A percentile compares a stretch with the other conserved stretches of the same genome.
Conservation (phyloP, 257 asterid species). For the Thymus quinquecostatus region DNA sequence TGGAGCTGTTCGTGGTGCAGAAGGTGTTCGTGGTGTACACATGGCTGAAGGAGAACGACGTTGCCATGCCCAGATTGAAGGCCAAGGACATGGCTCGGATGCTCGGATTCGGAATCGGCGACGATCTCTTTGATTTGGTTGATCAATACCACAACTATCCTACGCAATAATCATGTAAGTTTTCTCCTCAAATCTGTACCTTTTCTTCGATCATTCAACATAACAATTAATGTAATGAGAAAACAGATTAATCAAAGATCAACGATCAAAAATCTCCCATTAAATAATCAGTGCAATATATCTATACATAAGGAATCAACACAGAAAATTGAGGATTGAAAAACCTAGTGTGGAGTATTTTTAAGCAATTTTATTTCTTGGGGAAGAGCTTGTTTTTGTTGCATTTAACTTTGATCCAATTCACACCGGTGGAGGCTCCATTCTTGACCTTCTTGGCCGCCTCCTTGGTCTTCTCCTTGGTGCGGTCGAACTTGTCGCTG, state of each 20-base stretch:
- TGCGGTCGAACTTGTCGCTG: slow-evolving; percentile 35
- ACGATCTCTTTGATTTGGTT: slow-evolving; percentile 77
- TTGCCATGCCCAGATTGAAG: slow-evolving; percentile 69
- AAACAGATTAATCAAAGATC: too few relatives aligned
- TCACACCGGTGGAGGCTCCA: slow-evolving; percentile 44
- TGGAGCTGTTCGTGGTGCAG: slow-evolving; percentile 74
- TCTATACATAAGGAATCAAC: neutral
- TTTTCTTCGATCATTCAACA: too few relatives aligned
- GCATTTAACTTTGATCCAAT: slow-evolving; percentile 41
- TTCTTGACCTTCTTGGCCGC: slow-evolving; percentile 43
- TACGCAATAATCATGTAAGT: neutral
- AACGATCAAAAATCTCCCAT: neutral
- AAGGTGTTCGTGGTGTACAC: slow-evolving; percentile 70
- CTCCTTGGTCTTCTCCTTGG: slow-evolving; percentile 33
- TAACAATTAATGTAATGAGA: too few relatives aligned
- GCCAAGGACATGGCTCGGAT: slow-evolving; percentile 88
- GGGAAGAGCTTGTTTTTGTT: slow-evolving; percentile 34
- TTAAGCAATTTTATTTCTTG: slow-evolving; percentile 14
- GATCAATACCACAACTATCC: slow-evolving; percentile 38
- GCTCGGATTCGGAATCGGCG: slow-evolving; percentile 91
- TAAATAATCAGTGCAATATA: neutral
- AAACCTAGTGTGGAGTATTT: neutral
- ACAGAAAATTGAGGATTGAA: neutral
- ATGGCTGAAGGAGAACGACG: slow-evolving; percentile 64
- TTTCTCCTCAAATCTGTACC: neutral